Evolutionary conservation across 306 rosid genomes (phyloP), one percentile per base, ranked within the genome.

Genomic region (Vigna radiata): DNA sequence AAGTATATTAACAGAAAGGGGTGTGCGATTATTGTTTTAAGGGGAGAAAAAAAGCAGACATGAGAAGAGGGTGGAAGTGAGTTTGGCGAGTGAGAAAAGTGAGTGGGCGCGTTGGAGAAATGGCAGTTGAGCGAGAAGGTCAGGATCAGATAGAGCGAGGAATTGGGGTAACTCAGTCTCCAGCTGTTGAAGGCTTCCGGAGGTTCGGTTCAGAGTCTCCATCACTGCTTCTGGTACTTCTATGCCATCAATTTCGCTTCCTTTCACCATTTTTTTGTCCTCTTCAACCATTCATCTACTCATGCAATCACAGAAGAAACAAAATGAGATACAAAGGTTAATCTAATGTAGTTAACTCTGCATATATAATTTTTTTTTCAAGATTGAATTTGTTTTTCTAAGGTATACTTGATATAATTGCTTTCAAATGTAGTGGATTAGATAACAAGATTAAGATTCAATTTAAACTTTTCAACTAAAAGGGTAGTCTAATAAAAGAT

Each of bases 41-140:
- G 43, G 17, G 70, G 7, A 74, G 70, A 52, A 19, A 15, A 21
- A 1, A 33, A 6, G 52, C 70, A 71, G 72, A 94, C 98, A 70
- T 13, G 93, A 54, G 72, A 84, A 89, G 47, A 95, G 93, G 74
- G 87, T 82, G 16, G 96, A 79, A 36, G 96, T 86, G 89, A 83
- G 84, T 63, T 80, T 92, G 68, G 97, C 91, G 44, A 95, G 88
- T 67, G 86, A 58, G 74, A 95, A 88, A 54, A 92, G 79, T 9
- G 97, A 75, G n/a, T 86, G 96, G 71, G 98, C 97, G 2, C 96
- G 97, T 62, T 90, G 80, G 33, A 92, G 83, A 46, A 96, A 91
- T 21, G 88, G 88, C 85, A 90, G 66, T 46, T 89, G 33, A 50
- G 89, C 58, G 23, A 95, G 95, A 31, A 79, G 61, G 5, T 85